A percentile compares a stretch with the other conserved stretches of the same genome.
Evolutionary conservation across 352 stramenopile genomes (phyloP).

Genomic region (Pythium diclinum): DNA sequence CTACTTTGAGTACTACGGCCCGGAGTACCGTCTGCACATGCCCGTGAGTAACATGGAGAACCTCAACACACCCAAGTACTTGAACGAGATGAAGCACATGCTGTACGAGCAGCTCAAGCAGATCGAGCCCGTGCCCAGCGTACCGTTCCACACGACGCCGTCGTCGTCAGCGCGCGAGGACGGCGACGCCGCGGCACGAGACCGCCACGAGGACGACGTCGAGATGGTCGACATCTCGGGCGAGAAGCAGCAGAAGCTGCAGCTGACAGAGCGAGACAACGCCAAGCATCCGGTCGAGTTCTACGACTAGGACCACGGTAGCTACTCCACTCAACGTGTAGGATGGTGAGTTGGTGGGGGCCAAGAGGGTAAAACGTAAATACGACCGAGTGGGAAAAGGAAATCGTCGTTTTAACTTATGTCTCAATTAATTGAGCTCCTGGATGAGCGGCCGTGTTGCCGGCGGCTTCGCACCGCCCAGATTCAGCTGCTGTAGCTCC

Average conservation of each 20-base stretch:
- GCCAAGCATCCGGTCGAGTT: constrained; percentile 68
- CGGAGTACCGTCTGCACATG: constrained; percentile 97
- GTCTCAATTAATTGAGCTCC: constrained; percentile 55
- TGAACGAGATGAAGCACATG: constrained; percentile 85
- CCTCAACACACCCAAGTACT: constrained; percentile 93
- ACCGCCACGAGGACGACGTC: constrained; percentile 61
- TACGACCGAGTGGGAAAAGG: neutral
- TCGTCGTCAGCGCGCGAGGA: constrained; percentile 43
- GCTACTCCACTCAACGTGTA: neutral
- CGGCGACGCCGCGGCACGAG: constrained; percentile 42
- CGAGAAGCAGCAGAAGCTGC: constrained; percentile 51
- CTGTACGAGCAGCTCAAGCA: constrained; percentile 95
- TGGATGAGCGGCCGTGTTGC: constrained; percentile 64
- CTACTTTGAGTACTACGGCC: constrained; percentile 99
- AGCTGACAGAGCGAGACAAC: constrained; percentile 50
- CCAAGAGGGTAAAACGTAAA: neutral
- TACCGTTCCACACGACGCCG: constrained; percentile 93
- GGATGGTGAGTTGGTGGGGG: neutral
- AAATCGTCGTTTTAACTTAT: neutral
- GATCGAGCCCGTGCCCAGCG: constrained; percentile 94
- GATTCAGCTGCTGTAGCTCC: constrained; percentile 31
- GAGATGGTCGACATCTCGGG: constrained; percentile 68
- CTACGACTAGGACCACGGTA: constrained; percentile 54
- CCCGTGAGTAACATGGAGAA: constrained; percentile 96
- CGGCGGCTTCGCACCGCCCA: constrained; percentile 32